A percentile compares a stretch with the other conserved stretches of the same genome.
Conservation (phyloP, 2,329 filamentous ascomycete species). For the Dryadomyces sulphureus region DNA sequence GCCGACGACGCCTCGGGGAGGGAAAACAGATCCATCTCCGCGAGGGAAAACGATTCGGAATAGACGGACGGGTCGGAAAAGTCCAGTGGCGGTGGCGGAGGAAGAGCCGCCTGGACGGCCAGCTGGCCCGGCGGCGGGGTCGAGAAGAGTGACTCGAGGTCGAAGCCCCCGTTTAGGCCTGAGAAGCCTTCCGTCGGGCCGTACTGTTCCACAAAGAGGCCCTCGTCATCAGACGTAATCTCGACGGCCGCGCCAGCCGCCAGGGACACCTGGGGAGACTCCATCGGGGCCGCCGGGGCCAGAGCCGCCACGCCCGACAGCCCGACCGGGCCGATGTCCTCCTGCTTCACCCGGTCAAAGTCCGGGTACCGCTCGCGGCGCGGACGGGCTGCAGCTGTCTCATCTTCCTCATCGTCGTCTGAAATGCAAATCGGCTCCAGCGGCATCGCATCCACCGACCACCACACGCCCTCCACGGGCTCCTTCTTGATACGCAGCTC, state of each 20-base stretch:
- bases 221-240: background rate
- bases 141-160: background rate
- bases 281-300: no score
- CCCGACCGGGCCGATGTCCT: background rate
- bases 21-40: no score
- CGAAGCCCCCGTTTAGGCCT: background rate
- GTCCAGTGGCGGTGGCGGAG: no score
- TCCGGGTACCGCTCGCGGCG: no score
- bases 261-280: background rate
- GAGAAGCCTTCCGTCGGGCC: background rate
- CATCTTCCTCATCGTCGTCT: slow-evolving; percentile 1
- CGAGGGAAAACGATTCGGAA: no score
- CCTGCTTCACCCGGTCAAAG: background rate
- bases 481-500: background rate
- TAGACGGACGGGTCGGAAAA: no score
- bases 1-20: no score
- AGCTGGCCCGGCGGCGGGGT: background rate
- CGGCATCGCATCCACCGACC: background rate
- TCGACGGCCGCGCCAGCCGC: background rate
- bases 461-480: background rate
- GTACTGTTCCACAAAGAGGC: background rate
- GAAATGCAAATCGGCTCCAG: slow-evolving; percentile 3
- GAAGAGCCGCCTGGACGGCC: no score
- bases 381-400: background rate
- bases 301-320: background rate